Evolutionary conservation across 306 rosid species (phyloP).

Genomic region (Inga laurina): DNA sequence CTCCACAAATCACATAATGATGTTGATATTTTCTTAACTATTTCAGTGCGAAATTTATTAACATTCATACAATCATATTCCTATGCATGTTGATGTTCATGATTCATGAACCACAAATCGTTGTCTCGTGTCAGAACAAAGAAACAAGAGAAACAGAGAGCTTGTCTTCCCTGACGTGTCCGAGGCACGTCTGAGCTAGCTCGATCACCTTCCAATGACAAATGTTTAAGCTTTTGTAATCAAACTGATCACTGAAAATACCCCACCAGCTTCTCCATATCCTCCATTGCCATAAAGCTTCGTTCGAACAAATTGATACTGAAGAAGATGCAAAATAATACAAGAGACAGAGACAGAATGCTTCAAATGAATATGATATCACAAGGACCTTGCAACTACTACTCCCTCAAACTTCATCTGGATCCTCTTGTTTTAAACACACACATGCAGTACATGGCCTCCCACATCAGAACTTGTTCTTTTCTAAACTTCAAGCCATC

Average conservation of each 20-base stretch:
- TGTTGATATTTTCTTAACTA: neutral
- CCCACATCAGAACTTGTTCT: constrained; percentile 31
- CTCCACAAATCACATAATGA: neutral
- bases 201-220: neutral
- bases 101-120: neutral
- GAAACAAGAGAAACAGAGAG: constrained; percentile 30
- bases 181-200: neutral
- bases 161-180: constrained; percentile 13
- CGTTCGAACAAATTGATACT: constrained; percentile 25
- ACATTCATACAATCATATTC: neutral
- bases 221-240: neutral
- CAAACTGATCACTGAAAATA: neutral
- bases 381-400: constrained; percentile 44
- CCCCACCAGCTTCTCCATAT: neutral
- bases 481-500: constrained; percentile 34
- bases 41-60: neutral
- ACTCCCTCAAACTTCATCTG: neutral
- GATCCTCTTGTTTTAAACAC: constrained; percentile 30
- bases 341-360: constrained; percentile 35
- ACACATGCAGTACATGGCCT: constrained; percentile 18
- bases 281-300: neutral
- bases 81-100: neutral
- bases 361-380: constrained; percentile 36
- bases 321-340: constrained; percentile 19
- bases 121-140: neutral